Conservation (phyloP, 2,329 filamentous ascomycete species). For the Talaromyces sp. region DNA sequence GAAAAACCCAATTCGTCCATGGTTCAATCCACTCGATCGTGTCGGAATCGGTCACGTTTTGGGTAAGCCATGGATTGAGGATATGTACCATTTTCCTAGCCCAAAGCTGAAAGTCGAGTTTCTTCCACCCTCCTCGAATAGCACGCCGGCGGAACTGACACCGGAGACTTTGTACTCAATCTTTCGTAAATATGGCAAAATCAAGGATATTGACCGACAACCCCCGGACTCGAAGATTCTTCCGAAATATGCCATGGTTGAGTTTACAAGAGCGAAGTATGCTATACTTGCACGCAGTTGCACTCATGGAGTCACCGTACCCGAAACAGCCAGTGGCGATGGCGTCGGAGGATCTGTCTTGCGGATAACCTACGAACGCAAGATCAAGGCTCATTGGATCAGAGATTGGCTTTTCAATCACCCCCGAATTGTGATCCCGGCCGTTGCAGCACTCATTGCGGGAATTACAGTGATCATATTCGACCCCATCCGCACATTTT, state of each 20-base stretch:
- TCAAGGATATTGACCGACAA: conserved; percentile 78
- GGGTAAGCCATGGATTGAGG: conserved; percentile 90
- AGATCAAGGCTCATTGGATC: conserved; percentile 71
- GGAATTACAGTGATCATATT: conserved; percentile 83
- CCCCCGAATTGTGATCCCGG: conserved; percentile 80
- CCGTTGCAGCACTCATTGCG: conserved; percentile 74
- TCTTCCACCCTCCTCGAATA: conserved; percentile 56
- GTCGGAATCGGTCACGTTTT: conserved; percentile 70
- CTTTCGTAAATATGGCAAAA: conserved; percentile 86
- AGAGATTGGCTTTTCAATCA: conserved; percentile 85
- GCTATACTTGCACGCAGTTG: conserved; percentile 90
- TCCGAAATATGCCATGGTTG: conserved; percentile 74
- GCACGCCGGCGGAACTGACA: conserved; percentile 69
- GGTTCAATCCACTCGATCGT: conserved; percentile 78
- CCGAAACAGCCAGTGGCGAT: conserved; percentile 61
- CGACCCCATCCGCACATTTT: conserved; percentile 90
- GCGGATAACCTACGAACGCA: conserved; percentile 77
- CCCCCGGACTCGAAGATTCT: conserved; percentile 79
- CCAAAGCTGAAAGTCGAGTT: conserved; percentile 78
- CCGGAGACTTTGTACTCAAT: conserved; percentile 84
- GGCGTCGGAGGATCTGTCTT: conserved; percentile 73
- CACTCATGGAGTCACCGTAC: conserved; percentile 75
- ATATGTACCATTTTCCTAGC: conserved; percentile 78
- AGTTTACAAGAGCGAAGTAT: conserved; percentile 68
- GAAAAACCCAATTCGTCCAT: conserved; percentile 72